These are phyloP conservation scores for Arabis alpina DNA, from an alignment of 345 rosid species.

Conservation along the genomic window DNA sequence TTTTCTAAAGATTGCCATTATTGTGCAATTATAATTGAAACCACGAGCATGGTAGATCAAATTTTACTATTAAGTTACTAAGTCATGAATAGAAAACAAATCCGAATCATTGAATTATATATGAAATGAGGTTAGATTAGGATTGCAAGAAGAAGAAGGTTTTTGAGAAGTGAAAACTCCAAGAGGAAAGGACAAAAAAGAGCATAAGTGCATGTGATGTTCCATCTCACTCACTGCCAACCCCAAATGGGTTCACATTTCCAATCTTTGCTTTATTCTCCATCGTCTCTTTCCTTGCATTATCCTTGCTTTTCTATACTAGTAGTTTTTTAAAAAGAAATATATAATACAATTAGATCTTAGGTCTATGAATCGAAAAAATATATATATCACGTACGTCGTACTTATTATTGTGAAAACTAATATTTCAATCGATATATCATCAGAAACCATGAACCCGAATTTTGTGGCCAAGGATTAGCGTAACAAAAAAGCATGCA, in stretches of 20 bases:
- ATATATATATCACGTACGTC: conserved; percentile 29
- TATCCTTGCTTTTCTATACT: conserved; percentile 35
- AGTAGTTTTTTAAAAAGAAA: conserved; percentile 1
- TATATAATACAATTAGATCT: conserved; percentile 17
- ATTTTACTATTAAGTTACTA: conserved; percentile 32
- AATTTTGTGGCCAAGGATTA: not conserved
- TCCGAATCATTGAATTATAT: conserved; percentile 24
- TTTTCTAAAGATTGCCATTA: conserved; percentile 22
- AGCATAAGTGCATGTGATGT: conserved; percentile 59
- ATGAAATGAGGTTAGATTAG: conserved; percentile 5
- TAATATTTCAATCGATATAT: not conserved
- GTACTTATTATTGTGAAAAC: not conserved
- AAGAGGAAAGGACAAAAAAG: conserved; percentile 70
- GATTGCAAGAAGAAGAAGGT: conserved; percentile 24
- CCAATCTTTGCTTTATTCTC: conserved; percentile 53
- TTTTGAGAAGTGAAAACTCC: conserved; percentile 58
- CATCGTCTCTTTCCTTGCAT: conserved; percentile 36
- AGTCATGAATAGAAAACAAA: conserved; percentile 33
- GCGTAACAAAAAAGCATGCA: no score
- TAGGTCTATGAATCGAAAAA: conserved; percentile 28
- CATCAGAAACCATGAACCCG: conserved; percentile 10
- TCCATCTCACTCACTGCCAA: conserved; percentile 46
- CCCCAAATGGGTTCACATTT: conserved; percentile 47
- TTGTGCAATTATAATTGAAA: conserved; percentile 20
- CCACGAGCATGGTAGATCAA: conserved; percentile 20